Conservation (phyloP, 208 protist genomes). For the Leishmania martiniquensis region DNA sequence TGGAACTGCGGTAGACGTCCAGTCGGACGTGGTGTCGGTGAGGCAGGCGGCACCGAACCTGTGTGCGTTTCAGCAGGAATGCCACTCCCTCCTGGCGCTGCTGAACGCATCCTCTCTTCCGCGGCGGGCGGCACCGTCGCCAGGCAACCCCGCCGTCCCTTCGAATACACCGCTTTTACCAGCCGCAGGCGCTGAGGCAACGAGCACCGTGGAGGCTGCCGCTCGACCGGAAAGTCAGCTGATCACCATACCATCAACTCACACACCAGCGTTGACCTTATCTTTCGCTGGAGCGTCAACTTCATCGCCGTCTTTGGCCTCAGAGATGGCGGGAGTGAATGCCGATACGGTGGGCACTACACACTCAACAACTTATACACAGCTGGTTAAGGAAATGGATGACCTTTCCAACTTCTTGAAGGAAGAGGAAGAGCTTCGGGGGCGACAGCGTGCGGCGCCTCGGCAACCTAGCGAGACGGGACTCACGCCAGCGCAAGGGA, state of each 20-base stretch:
- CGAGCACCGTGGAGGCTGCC: neutral
- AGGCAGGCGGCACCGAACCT: constrained; percentile 23
- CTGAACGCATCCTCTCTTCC: constrained; percentile 8
- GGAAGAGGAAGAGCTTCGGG: neutral
- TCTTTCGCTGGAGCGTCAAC: neutral
- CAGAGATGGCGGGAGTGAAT: neutral
- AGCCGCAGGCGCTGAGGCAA: neutral
- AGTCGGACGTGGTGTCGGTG: constrained; percentile 21
- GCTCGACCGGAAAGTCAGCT: neutral
- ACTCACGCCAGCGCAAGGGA: neutral
- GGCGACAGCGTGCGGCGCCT: neutral
- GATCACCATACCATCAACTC: neutral
- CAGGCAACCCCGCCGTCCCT: neutral
- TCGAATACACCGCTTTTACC: neutral
- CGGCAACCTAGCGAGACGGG: neutral
- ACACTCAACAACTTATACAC: constrained; percentile 21
- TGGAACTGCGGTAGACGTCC: constrained; percentile 17
- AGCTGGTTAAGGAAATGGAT: constrained; percentile 33
- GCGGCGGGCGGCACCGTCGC: neutral
- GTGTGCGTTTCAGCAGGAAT: constrained; percentile 38
- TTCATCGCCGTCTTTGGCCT: neutral
- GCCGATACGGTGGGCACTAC: neutral
- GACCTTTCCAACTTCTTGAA: constrained; percentile 16
- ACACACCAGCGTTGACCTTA: neutral
- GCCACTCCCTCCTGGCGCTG: constrained; percentile 34